Conservation (phyloP, 129 eudicot genomes). For the Ambrosia artemisiifolia region DNA sequence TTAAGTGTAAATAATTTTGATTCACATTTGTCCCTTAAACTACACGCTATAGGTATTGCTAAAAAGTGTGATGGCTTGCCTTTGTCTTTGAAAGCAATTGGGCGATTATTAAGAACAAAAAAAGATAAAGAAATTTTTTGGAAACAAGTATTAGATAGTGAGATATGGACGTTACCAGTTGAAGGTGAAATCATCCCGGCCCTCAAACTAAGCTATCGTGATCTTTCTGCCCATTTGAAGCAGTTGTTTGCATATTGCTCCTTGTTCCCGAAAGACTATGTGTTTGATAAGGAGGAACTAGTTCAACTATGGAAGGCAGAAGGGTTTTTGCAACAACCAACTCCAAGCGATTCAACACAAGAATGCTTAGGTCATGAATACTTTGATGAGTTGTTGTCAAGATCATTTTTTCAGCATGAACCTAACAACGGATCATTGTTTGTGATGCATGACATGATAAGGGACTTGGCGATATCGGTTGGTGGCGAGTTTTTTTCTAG, state of each 20-base stretch:
- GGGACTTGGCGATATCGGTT: slow-evolving; percentile 34
- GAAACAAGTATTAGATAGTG: slow-evolving; percentile 14
- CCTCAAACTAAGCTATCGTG: slow-evolving; percentile 37
- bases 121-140: background rate
- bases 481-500: slow-evolving; percentile 25
- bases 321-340: slow-evolving; percentile 26
- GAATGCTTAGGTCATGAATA: slow-evolving; percentile 27
- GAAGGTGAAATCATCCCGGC: slow-evolving; percentile 25
- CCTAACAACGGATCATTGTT: slow-evolving; percentile 10
- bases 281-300: slow-evolving; percentile 21
- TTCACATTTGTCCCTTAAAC: background rate
- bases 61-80: slow-evolving; percentile 5
- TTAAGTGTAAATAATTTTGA: background rate
- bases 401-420: slow-evolving; percentile 34
- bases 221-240: slow-evolving; percentile 33
- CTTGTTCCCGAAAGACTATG: slow-evolving; percentile 35
- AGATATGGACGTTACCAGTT: slow-evolving; percentile 13
- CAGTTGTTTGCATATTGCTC: slow-evolving; percentile 36
- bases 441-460: slow-evolving; percentile 43
- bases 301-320: slow-evolving; percentile 34
- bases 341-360: slow-evolving; percentile 12
- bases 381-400: slow-evolving; percentile 24
- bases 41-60: background rate
- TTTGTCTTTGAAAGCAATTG: slow-evolving; percentile 9
- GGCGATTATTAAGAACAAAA: slow-evolving; percentile 4